A percentile compares a stretch with the other conserved stretches of the same genome.
These are phyloP conservation scores for Takakia lepidozioides DNA, from an alignment of 225 moss, liverwort and hornwort species.

Conservation along the genomic window DNA sequence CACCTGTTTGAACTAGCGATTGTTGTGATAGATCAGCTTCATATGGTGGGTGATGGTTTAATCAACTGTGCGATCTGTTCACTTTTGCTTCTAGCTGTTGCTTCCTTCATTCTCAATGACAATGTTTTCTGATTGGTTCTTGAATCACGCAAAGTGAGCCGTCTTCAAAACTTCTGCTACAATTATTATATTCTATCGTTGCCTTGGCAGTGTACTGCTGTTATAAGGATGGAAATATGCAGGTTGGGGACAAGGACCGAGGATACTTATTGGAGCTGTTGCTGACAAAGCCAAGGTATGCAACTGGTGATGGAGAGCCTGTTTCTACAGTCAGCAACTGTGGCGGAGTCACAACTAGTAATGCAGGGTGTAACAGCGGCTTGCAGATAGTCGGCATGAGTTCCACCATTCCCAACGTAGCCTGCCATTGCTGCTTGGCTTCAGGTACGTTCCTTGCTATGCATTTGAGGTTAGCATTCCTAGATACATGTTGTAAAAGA, in stretches of 20 bases:
- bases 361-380: conserved; percentile 38
- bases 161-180: too few relatives aligned
- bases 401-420: conserved; percentile 89
- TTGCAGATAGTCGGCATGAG: conserved; percentile 97
- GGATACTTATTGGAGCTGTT: conserved; percentile 93
- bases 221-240: too few relatives aligned
- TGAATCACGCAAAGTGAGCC: too few relatives aligned
- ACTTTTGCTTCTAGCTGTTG: too few relatives aligned
- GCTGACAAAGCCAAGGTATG: conserved; percentile 88
- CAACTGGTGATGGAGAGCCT: conserved; percentile 77
- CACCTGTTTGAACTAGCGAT: conserved; percentile 75
- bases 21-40: conserved; percentile 94
- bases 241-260: conserved; percentile 95
- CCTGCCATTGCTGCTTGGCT: conserved; percentile 85
- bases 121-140: too few relatives aligned
- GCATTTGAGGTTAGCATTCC: too few relatives aligned
- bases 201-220: too few relatives aligned
- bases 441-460: conserved; percentile 42
- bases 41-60: conserved; percentile 95
- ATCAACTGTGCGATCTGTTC: too few relatives aligned
- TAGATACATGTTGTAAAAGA: too few relatives aligned
- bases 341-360: conserved; percentile 33
- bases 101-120: too few relatives aligned
- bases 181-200: too few relatives aligned
- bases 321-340: conserved; percentile 15